A percentile compares a stretch with the other conserved stretches of the same genome.
Evolutionary conservation across 108 stramenopile species (phyloP).

Genomic region (Cyclotella sp.): DNA sequence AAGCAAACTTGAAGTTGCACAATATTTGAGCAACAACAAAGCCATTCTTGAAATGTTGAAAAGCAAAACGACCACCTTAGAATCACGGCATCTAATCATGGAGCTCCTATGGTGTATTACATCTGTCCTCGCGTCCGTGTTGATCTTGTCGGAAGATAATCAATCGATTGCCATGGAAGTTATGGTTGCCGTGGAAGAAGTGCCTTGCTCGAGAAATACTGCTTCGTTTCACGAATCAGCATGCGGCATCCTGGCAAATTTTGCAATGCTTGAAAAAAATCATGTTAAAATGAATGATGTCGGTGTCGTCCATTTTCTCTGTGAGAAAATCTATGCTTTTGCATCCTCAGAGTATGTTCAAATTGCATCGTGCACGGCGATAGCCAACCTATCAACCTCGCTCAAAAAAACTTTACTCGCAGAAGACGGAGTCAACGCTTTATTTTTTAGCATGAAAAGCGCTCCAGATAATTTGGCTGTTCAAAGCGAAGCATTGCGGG

Average conservation of each 20-base stretch:
- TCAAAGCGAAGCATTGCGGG: constrained; percentile 21
- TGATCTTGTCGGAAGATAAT: not conserved
- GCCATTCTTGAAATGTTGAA: not conserved
- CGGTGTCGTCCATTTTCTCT: constrained; percentile 14
- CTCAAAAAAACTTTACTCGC: constrained; percentile 5
- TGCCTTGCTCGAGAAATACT: not conserved
- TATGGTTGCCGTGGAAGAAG: not conserved
- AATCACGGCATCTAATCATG: constrained; percentile 6
- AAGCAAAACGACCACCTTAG: not conserved
- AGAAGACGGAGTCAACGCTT: constrained; percentile 9
- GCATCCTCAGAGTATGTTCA: constrained; percentile 7
- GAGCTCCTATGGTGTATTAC: constrained; percentile 26
- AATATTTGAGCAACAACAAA: not conserved
- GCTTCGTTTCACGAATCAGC: constrained; percentile 19
- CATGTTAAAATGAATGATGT: constrained; percentile 7
- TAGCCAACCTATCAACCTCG: constrained; percentile 30
- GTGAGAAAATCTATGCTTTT: constrained; percentile 12
- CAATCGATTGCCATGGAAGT: constrained; percentile 1
- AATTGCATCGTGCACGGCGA: constrained; percentile 13
- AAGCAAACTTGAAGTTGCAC: constrained; percentile 24
- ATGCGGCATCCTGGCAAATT: constrained; percentile 25
- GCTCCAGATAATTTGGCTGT: constrained; percentile 14
- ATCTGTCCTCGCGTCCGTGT: constrained; percentile 2
- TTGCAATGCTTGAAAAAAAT: constrained; percentile 20
- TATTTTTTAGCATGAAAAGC: constrained; percentile 17